Percentiles rank a stretch among this genome's conserved stretches.
Evolutionary conservation across 306 rosid species (phyloP).

Genomic region (Argentina anserina): DNA sequence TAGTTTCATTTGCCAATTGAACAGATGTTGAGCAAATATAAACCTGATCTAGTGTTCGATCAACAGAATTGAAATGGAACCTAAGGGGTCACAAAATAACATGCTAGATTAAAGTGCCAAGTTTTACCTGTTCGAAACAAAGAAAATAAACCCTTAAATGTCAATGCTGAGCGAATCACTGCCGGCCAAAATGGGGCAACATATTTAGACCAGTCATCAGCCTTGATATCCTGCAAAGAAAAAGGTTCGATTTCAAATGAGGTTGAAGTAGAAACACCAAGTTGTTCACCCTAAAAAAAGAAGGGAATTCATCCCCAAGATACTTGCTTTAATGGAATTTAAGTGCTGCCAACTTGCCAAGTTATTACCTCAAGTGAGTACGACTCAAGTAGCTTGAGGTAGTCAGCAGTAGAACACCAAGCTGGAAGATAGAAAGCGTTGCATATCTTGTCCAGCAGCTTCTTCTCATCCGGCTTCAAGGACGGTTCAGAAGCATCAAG

Average conservation of each 20-base stretch:
- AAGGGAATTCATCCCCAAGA: background rate
- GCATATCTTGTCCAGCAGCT: conserved; percentile 69
- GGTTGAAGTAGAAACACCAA: background rate
- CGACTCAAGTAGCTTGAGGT: conserved; percentile 54
- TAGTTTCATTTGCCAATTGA: background rate
- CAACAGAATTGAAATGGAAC: background rate
- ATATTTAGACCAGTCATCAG: conserved; percentile 73
- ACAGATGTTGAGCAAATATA: background rate
- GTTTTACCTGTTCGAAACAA: conserved; percentile 58
- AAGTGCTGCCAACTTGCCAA: background rate
- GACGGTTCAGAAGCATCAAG: conserved; percentile 58
- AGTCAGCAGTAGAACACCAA: conserved; percentile 89
- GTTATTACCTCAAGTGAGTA: conserved; percentile 50
- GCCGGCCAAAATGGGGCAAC: conserved; percentile 99
- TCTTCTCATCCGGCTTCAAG: conserved; percentile 61
- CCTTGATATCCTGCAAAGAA: conserved; percentile 58
- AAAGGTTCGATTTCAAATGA: background rate
- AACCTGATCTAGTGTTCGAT: background rate
- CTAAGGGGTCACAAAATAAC: background rate
- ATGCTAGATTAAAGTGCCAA: background rate
- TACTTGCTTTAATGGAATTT: background rate
- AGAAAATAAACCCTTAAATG: conserved; percentile 80
- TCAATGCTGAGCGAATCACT: conserved; percentile 72
- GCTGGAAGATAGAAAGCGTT: conserved; percentile 81
- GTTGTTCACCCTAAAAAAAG: background rate